Conservation (phyloP, 176 grass and related monocot species). For the Triticum timopheevii region DNA sequence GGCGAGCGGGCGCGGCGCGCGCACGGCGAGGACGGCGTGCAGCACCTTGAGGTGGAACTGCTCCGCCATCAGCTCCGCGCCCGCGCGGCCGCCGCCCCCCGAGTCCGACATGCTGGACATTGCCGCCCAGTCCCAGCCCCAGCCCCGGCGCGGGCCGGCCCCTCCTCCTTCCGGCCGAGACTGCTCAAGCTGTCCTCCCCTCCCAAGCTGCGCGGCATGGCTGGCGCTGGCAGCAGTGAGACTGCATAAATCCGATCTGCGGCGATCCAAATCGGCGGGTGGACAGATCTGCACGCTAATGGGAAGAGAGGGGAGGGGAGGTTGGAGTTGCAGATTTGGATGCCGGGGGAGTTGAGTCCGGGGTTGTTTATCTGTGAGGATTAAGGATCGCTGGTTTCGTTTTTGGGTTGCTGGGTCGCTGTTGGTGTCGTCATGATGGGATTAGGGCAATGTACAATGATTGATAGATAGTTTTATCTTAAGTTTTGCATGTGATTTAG, state of each 20-base stretch:
- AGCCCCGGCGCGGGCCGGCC: background rate
- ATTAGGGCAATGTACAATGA: too few species aligned
- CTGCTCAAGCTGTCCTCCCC: conserved; percentile 28
- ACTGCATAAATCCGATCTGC: conserved; percentile 59
- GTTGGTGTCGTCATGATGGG: conserved; percentile 43
- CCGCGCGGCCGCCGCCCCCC: conserved; percentile 36
- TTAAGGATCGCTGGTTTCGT: conserved; percentile 15
- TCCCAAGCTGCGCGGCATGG: conserved; percentile 42
- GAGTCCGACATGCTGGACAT: conserved; percentile 72
- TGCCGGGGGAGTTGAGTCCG: background rate
- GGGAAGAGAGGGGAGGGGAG: background rate
- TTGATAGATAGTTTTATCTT: too few species aligned
- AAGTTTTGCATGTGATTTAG: too few species aligned
- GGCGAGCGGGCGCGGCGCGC: conserved; percentile 54
- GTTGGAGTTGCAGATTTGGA: conserved; percentile 38
- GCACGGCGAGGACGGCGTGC: conserved; percentile 73
- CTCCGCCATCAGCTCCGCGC: conserved; percentile 73
- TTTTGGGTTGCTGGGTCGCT: conserved; percentile 39
- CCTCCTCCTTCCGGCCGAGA: background rate
- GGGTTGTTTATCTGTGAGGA: conserved; percentile 44
- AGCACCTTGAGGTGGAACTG: conserved; percentile 86
- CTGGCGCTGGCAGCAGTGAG: conserved; percentile 46
- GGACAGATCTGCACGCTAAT: conserved; percentile 40
- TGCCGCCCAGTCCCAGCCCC: background rate
- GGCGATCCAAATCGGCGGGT: conserved; percentile 3